These are phyloP conservation scores for Candida tetrigidarum DNA, from an alignment of 1,139 yeast species.

Conservation along the genomic window DNA sequence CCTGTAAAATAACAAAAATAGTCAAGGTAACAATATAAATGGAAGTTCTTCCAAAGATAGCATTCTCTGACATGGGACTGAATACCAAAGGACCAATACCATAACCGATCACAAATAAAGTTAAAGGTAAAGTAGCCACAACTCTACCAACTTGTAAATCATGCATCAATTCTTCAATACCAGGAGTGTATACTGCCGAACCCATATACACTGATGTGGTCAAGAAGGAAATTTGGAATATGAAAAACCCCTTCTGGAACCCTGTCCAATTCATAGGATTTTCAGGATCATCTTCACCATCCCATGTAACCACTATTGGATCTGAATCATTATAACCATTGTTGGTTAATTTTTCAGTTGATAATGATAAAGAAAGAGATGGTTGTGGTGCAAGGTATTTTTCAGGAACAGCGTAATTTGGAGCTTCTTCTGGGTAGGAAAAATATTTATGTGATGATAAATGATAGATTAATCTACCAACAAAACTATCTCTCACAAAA, in stretches of 20 bases:
- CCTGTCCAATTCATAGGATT: conserved; percentile 62
- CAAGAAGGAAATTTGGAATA: conserved; percentile 45
- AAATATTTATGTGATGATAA: conserved; percentile 34
- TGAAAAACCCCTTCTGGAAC: conserved; percentile 38
- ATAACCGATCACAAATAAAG: conserved; percentile 43
- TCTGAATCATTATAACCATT: background rate
- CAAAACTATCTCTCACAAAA: conserved; percentile 37
- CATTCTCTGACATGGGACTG: conserved; percentile 43
- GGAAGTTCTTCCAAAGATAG: conserved; percentile 55
- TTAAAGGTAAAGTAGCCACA: conserved; percentile 37
- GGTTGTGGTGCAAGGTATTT: conserved; percentile 28
- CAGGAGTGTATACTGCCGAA: conserved; percentile 65
- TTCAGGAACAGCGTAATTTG: conserved; percentile 37
- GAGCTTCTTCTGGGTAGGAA: conserved; percentile 34
- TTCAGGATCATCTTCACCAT: conserved; percentile 57
- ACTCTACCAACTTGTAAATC: conserved; percentile 30
- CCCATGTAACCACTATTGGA: conserved; percentile 39
- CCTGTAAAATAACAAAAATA: conserved; percentile 37
- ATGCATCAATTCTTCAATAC: conserved; percentile 34
- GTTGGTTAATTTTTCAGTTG: background rate
- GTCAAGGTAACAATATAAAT: conserved; percentile 35
- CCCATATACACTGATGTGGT: conserved; percentile 63
- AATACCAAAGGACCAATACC: conserved; percentile 45
- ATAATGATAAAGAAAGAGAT: too few species aligned
- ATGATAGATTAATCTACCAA: conserved; percentile 37